Percentiles rank a stretch among this genome's conserved stretches.
Evolutionary conservation across 495 filamentous ascomycete species (phyloP).

Genomic region (Penicillium silybi): DNA sequence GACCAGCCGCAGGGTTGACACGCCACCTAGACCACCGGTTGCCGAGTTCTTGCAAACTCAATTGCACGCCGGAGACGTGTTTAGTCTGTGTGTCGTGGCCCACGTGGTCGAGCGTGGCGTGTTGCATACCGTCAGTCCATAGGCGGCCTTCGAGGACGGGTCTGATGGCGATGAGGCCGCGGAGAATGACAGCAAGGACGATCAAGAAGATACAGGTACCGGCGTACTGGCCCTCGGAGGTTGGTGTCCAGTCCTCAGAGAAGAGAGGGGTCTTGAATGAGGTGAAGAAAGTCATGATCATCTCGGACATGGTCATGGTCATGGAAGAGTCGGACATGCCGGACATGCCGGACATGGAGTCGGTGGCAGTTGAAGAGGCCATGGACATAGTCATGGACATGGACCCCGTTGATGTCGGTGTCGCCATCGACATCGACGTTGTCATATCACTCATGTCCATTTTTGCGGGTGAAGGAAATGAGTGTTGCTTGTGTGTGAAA

Average conservation of each 20-base stretch:
- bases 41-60: conserved; percentile 17
- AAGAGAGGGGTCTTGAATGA: conserved; percentile 25
- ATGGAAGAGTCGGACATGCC: conserved; percentile 15
- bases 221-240: conserved; percentile 24
- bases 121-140: conserved; percentile 20
- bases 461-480: not conserved
- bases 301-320: conserved; percentile 25
- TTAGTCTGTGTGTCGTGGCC: conserved; percentile 1
- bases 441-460: conserved; percentile 21
- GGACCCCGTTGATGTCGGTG: conserved; percentile 3
- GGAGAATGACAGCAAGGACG: conserved; percentile 22
- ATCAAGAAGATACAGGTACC: conserved; percentile 32
- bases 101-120: conserved; percentile 6
- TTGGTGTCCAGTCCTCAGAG: conserved; percentile 20
- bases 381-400: conserved; percentile 15
- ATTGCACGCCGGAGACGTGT: not conserved
- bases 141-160: conserved; percentile 19
- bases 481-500: not conserved
- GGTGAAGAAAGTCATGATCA: conserved; percentile 32
- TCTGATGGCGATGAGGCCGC: conserved; percentile 22
- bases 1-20: conserved; percentile 21
- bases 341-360: conserved; percentile 5
- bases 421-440: not conserved
- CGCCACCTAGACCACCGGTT: conserved; percentile 26
- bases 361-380: conserved; percentile 13